Conservation (phyloP, 345 rosid genomes). For the Reutealis trisperma region DNA sequence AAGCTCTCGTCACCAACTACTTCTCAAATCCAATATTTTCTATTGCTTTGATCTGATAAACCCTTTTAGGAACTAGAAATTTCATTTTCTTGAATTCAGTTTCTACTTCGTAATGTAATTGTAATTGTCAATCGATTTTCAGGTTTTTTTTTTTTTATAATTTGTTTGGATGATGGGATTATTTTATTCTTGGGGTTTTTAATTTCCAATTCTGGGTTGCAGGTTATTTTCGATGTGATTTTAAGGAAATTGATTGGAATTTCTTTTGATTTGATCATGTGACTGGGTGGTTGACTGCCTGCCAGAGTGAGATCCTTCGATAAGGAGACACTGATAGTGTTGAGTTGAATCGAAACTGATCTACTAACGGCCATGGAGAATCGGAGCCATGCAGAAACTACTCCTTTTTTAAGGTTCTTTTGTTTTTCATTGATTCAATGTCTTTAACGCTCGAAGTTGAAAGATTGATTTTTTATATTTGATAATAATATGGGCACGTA, state of each 20-base stretch:
- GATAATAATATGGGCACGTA: conserved; percentile 32
- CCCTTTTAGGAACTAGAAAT: not conserved
- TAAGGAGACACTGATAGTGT: not conserved
- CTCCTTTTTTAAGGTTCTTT: conserved; percentile 36
- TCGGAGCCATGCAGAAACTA: conserved; percentile 29
- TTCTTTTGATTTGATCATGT: conserved; percentile 4
- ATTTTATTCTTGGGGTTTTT: not conserved
- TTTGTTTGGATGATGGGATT: no score
- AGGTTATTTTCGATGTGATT: not conserved
- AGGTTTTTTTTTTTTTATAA: not conserved
- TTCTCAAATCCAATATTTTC: not conserved
- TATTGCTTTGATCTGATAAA: conserved; percentile 14
- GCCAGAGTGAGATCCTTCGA: not conserved
- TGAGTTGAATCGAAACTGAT: not conserved
- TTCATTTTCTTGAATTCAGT: no score
- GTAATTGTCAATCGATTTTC: not conserved
- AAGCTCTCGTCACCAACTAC: not conserved
- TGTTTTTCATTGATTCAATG: not conserved
- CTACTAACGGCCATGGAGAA: conserved; percentile 32
- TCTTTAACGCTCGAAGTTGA: not conserved
- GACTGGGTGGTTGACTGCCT: not conserved
- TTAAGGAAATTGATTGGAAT: not conserved
- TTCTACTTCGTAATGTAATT: not conserved
- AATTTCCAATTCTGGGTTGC: not conserved
- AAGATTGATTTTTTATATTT: not conserved